Conservation (phyloP, 352 stramenopile genomes). For the Pythium oligandrum region DNA sequence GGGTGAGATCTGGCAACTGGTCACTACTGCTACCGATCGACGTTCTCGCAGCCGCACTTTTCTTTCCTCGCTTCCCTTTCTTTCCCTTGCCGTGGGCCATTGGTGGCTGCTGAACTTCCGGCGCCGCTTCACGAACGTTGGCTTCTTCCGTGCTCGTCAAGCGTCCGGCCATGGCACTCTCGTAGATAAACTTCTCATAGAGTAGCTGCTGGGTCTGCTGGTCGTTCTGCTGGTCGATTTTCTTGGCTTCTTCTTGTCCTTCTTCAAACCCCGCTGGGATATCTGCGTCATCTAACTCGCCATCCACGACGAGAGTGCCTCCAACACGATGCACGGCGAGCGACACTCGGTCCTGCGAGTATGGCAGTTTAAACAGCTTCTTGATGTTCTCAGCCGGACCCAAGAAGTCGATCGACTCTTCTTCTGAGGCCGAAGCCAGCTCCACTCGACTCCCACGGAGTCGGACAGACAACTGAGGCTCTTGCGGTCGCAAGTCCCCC, state of each 20-base stretch:
- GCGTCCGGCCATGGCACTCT: constrained; percentile 47
- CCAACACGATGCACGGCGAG: constrained; percentile 78
- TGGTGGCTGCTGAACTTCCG: constrained; percentile 2
- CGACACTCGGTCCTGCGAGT: constrained; percentile 73
- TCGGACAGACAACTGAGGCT: constrained; percentile 70
- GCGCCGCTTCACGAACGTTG: neutral
- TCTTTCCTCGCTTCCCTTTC: neutral
- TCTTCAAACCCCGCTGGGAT: constrained; percentile 62
- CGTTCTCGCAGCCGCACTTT: too few relatives aligned
- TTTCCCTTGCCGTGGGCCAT: neutral
- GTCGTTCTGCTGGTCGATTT: constrained; percentile 44
- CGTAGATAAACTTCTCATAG: constrained; percentile 87
- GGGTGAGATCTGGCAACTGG: too few relatives aligned
- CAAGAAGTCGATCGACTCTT: constrained; percentile 73
- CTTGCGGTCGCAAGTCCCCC: constrained; percentile 39
- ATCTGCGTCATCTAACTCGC: constrained; percentile 66
- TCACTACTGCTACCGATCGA: too few relatives aligned
- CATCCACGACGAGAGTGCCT: constrained; percentile 75
- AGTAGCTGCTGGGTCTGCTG: constrained; percentile 42
- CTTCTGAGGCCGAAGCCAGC: constrained; percentile 56
- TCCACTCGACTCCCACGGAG: constrained; percentile 64
- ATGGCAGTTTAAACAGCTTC: constrained; percentile 82
- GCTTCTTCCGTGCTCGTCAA: constrained; percentile 14
- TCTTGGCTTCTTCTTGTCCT: constrained; percentile 41
- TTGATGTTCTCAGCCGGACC: constrained; percentile 85